Evolutionary conservation across 208 protist species (phyloP).

Genomic region (Lotmaria passim): DNA sequence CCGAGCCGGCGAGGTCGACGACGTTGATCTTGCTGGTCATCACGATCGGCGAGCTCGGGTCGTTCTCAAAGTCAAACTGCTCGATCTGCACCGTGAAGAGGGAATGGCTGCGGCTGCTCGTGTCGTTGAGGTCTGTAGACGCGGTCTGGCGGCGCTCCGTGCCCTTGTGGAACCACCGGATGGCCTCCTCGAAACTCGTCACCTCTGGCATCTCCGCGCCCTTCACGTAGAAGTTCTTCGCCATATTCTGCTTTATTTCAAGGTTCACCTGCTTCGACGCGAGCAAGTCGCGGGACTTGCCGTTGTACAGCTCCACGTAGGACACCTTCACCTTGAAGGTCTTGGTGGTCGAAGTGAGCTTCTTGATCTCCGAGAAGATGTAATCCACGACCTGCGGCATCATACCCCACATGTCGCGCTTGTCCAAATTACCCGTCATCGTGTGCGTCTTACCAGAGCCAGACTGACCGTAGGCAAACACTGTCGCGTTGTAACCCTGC

Average conservation of each 20-base stretch:
- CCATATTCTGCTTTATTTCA: slow-evolving; percentile 92
- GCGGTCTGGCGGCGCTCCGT: slow-evolving; percentile 90
- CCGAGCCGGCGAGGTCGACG: slow-evolving; percentile 95
- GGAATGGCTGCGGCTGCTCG: slow-evolving; percentile 89
- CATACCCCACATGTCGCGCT: slow-evolving; percentile 87
- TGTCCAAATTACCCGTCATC: slow-evolving; percentile 88
- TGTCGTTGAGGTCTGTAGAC: slow-evolving; percentile 92
- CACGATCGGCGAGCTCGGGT: slow-evolving; percentile 79
- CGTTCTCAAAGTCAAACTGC: slow-evolving; percentile 88
- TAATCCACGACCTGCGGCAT: slow-evolving; percentile 91
- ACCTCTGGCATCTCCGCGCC: slow-evolving; percentile 91
- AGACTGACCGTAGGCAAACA: slow-evolving; percentile 93
- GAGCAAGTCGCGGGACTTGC: slow-evolving; percentile 88
- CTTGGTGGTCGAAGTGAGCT: slow-evolving; percentile 80
- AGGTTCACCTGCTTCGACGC: slow-evolving; percentile 80
- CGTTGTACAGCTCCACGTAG: slow-evolving; percentile 93
- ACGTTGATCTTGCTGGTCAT: slow-evolving; percentile 93
- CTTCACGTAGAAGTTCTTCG: slow-evolving; percentile 93
- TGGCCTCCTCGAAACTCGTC: slow-evolving; percentile 81
- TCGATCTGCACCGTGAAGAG: slow-evolving; percentile 92
- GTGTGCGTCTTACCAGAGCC: slow-evolving; percentile 93
- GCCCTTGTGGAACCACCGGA: slow-evolving; percentile 88
- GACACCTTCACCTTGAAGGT: slow-evolving; percentile 90
- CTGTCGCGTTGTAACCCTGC: slow-evolving; percentile 92
- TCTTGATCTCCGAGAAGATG: slow-evolving; percentile 88